These are phyloP conservation scores for Heliamphora exappendiculata DNA, from an alignment of 148 eudicot species.

Conservation along the genomic window DNA sequence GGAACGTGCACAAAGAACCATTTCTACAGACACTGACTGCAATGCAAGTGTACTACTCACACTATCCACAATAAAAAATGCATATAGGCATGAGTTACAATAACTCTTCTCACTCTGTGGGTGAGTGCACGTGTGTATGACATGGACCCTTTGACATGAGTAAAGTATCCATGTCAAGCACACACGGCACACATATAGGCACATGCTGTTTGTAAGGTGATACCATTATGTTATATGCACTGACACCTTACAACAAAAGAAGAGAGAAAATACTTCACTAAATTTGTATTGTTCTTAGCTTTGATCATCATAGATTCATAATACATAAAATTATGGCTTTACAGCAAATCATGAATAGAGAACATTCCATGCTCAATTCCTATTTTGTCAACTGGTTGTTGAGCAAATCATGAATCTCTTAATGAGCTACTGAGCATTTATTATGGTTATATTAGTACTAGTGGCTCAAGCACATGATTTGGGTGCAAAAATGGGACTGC, in stretches of 20 bases:
- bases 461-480: not conserved
- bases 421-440: not conserved
- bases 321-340: not conserved
- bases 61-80: not conserved
- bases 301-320: not conserved
- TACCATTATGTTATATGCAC: too few species aligned
- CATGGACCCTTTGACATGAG: not conserved
- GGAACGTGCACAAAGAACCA: too few species aligned
- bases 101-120: too few species aligned
- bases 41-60: not conserved
- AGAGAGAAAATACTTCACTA: not conserved
- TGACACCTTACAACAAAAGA: not conserved
- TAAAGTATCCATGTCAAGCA: not conserved
- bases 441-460: not conserved
- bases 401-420: not conserved
- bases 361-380: not conserved
- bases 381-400: not conserved
- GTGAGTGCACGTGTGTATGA: too few species aligned
- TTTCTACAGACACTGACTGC: too few species aligned
- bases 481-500: not conserved
- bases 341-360: too few species aligned
- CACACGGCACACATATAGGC: not conserved
- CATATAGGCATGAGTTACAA: not conserved
- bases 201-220: not conserved
- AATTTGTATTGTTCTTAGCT: not conserved